Conservation (phyloP, 306 rosid genomes). For the Castanopsis chinensis region DNA sequence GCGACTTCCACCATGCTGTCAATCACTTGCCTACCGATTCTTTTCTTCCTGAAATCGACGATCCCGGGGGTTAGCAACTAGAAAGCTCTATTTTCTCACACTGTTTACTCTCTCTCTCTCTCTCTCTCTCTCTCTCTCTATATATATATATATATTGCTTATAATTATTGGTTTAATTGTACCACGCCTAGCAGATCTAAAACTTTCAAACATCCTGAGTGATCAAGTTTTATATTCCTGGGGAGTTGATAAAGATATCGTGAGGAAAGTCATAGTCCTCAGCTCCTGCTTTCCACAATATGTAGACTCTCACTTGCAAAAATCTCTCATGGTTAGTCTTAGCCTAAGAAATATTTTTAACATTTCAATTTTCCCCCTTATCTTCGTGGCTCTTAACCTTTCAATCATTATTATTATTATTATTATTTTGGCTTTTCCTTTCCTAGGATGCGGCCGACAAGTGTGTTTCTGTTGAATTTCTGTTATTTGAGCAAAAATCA, state of each 20-base stretch:
- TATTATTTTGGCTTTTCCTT: not conserved
- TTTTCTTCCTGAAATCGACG: conserved; percentile 40
- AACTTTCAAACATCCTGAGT: conserved; percentile 56
- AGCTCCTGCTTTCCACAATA: conserved; percentile 56
- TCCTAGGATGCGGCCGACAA: conserved; percentile 62
- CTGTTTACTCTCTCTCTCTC: not conserved
- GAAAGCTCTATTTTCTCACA: too few relatives aligned
- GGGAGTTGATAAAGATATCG: conserved; percentile 63
- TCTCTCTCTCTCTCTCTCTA: not conserved
- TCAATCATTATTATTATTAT: not conserved
- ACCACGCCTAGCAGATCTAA: conserved; percentile 40
- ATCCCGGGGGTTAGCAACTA: conserved; percentile 1
- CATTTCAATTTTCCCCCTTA: not conserved
- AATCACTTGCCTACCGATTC: conserved; percentile 54
- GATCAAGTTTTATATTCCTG: conserved; percentile 69
- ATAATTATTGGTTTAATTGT: not conserved
- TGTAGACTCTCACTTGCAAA: conserved; percentile 48
- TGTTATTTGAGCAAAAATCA: conserved; percentile 61
- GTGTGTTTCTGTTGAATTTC: conserved; percentile 73
- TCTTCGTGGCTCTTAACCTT: not conserved
- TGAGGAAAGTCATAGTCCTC: conserved; percentile 58
- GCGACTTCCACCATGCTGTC: conserved; percentile 69
- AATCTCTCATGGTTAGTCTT: conserved; percentile 50
- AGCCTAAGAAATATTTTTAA: not conserved
- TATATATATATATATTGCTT: too few relatives aligned